Evolutionary conservation across 202 grass and related monocot species (phyloP).

Genomic region (Panicum hallii): DNA sequence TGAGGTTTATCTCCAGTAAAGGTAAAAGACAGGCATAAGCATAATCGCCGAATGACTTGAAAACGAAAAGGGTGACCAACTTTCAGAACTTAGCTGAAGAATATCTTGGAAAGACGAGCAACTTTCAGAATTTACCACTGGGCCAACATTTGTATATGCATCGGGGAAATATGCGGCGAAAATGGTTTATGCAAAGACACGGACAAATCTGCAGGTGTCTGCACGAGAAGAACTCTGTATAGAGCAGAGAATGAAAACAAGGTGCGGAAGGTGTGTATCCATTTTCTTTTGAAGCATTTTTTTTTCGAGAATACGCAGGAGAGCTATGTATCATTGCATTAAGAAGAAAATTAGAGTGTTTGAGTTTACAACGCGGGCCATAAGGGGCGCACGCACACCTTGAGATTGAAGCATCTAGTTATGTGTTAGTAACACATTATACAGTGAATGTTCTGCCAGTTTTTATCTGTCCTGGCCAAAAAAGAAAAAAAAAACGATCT

Average conservation of each 20-base stretch:
- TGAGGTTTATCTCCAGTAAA: background rate
- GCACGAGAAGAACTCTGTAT: background rate
- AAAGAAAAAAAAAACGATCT: no score
- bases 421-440: background rate
- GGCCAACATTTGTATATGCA: constrained; percentile 22
- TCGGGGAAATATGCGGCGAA: background rate
- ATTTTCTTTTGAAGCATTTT: background rate
- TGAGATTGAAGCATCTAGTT: background rate
- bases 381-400: no score
- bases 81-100: background rate
- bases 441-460: background rate
- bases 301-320: no score
- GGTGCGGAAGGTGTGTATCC: background rate
- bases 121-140: constrained; percentile 15
- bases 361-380: no score
- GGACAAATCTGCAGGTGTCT: background rate
- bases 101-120: background rate
- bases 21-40: constrained; percentile 15
- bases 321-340: no score
- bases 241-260: background rate
- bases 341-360: no score
- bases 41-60: background rate
- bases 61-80: background rate
- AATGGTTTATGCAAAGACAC: background rate
- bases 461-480: constrained; percentile 13